Evolutionary conservation across 2,329 filamentous ascomycete genomes (phyloP).

Genomic region (Karstenula rhodostoma): DNA sequence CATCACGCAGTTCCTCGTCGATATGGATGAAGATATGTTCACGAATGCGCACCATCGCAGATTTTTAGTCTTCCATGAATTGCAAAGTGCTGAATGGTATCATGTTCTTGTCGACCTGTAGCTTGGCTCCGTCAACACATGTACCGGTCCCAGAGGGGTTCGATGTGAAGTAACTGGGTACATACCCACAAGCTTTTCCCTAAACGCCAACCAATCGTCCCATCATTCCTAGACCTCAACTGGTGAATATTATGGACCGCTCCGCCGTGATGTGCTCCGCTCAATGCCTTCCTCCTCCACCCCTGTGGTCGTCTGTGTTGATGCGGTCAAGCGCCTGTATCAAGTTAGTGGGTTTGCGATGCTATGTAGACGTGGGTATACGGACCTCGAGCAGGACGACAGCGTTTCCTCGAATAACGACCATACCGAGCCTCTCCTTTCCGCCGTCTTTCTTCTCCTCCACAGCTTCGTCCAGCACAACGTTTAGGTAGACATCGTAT

Average conservation of each 20-base stretch:
- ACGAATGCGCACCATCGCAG: conserved; percentile 24
- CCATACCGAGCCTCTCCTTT: conserved; percentile 90
- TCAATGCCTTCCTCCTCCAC: conserved; percentile 42
- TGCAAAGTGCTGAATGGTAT: conserved; percentile 33
- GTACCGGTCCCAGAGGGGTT: conserved; percentile 17
- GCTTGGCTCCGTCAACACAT: conserved; percentile 32
- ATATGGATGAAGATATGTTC: not conserved
- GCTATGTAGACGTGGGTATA: not conserved
- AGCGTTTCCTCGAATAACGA: conserved; percentile 96
- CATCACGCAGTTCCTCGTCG: too few species aligned
- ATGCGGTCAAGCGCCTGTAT: conserved; percentile 47
- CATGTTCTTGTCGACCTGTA: conserved; percentile 33
- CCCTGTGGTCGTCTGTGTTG: conserved; percentile 45
- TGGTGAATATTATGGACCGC: conserved; percentile 7
- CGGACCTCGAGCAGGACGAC: conserved; percentile 92
- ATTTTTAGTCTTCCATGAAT: conserved; percentile 10
- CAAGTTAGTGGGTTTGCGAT: conserved; percentile 19
- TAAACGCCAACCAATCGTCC: conserved; percentile 20
- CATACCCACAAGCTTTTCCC: conserved; percentile 20
- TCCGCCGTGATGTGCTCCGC: not conserved
- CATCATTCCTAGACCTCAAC: conserved; percentile 2
- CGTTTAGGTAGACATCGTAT: conserved; percentile 98
- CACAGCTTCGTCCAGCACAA: conserved; percentile 94
- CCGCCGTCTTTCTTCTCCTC: conserved; percentile 93
- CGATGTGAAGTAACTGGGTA: conserved; percentile 16